Evolutionary conservation across 768 basidiomycete genomes (phyloP).

Genomic region (Hirschioporus abietinus): DNA sequence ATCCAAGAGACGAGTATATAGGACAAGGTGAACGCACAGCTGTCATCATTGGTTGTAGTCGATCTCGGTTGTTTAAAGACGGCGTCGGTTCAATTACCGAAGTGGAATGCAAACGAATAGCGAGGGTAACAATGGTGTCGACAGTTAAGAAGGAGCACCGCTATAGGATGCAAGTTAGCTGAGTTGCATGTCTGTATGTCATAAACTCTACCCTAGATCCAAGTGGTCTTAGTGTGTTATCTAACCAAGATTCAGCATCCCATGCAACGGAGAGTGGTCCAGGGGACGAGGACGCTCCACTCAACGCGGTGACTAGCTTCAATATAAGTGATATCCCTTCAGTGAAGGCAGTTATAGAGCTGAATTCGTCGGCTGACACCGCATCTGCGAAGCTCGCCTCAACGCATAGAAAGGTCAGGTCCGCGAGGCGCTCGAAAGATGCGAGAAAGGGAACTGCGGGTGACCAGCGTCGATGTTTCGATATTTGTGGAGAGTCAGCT

Average conservation of each 20-base stretch:
- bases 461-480: conserved; percentile 19
- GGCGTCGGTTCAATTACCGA: conserved; percentile 46
- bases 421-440: conserved; percentile 49
- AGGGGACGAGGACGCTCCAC: not conserved
- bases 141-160: conserved; percentile 46
- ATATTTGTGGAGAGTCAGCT: conserved; percentile 13
- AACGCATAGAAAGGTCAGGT: conserved; percentile 43
- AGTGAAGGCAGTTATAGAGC: not conserved
- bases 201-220: not conserved
- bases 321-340: not conserved
- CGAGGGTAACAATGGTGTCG: conserved; percentile 54
- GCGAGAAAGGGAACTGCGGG: conserved; percentile 48
- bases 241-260: not conserved
- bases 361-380: not conserved
- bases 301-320: not conserved
- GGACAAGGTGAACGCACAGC: conserved; percentile 29
- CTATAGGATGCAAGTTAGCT: not conserved
- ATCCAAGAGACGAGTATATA: conserved; percentile 7
- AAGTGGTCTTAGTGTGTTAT: not conserved
- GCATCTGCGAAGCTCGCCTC: not conserved
- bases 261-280: not conserved
- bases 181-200: not conserved
- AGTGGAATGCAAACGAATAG: conserved; percentile 50
- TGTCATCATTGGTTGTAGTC: conserved; percentile 56
- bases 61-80: conserved; percentile 45